Evolutionary conservation across 306 rosid genomes (phyloP), one percentile per base, ranked within the genome.

Genomic region (Trichosanthes cucumerina): DNA sequence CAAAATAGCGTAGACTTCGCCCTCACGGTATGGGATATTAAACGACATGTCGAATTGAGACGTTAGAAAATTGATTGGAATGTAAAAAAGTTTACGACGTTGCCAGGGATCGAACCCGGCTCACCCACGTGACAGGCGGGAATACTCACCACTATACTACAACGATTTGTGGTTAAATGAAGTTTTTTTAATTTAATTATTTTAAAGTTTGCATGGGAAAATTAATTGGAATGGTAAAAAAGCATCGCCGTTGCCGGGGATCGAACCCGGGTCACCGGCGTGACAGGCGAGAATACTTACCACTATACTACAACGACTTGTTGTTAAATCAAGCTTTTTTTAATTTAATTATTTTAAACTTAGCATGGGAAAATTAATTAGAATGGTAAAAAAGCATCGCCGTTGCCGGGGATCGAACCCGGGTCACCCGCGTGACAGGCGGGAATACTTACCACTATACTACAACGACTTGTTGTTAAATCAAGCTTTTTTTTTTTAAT

Each of bases 291-390:
- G 80, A 79, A 82, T 82, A 80, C 86, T 82, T 3, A 85, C 81
- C 86, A 83, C 83, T 83, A 76, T 83, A 83, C 89, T 83, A 79
- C 85, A 79, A 86, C 82, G 82, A 84, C 87, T 28, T 60, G 36
- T 1, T 5, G 19, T 19, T 53, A 3, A 49, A 0, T 0, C 2
- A 16, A 0, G 0, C 18, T 0, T 13, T 1, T 2, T 13, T 49
- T 3, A 14, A 0, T 14, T 11, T 13, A 3, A 49, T 4, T 13
- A 2, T 38, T 4, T 38, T 4, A 7, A 7, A 38, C 41, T 5
- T 38, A 4, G 41, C 7, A 38, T 7, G 41, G 10, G 10, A 38
- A 5, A 38, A 38, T 5, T 38, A 5, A 7, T 38, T 2, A 38
- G 6, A 38, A 38, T 38, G 0, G 41, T 38, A 38, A 2, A 38